Base-by-base conservation (phyloP, 1,284 basidiomycete genomes). In the Cystobasidiaceae sp. region DNA sequence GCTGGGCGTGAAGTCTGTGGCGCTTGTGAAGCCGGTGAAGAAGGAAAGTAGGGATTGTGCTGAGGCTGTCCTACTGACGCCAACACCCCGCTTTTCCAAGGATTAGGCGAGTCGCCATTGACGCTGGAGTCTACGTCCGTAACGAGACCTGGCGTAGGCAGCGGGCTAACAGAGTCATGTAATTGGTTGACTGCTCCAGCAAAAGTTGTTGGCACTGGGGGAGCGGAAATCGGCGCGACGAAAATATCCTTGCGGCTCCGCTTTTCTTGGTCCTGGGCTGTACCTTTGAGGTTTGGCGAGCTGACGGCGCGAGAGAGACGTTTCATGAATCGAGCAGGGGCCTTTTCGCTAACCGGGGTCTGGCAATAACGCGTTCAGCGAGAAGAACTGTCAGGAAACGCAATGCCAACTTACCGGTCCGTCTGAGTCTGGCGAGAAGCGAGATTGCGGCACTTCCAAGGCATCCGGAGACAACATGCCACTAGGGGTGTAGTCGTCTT, bases 341-440 rank as follows among this genome's bases (percentile, higher is more conserved):
- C 37, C n/a, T 56, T 56, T 21, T 56, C 54, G n/a, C 27, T 32
- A 15, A 43, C 37, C 13, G 32, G 49, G 4, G 60, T 52, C 46
- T 44, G 33, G 45, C 9, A 27, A 15, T 41, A 30, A 15, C 4
- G 21, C 11, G 43, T n/a, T 19, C 28, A 11, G 4, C 7, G 19
- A 17, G 17, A n/a, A 59, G 2, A 15, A 30, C 30, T 11, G 11
- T 39, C 30, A 11, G 6, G 7, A 41, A 9, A 23, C 21, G 19
- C n/a, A 6, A n/a, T n/a, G n/a, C 25, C 8, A 34, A 39, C 61
- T 64, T 34, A 64, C 61, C 11, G 61, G 61, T 44, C 32, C 61
- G 21, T 64, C 61, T 33, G 61, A 64, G 39, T 64, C 61, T 23
- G 61, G 61, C 25, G 61, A 64, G 28, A 64, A 64, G 7, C 52